These are phyloP conservation scores for Catharanthus roseus DNA, from an alignment of 257 asterid species.

Conservation along the genomic window DNA sequence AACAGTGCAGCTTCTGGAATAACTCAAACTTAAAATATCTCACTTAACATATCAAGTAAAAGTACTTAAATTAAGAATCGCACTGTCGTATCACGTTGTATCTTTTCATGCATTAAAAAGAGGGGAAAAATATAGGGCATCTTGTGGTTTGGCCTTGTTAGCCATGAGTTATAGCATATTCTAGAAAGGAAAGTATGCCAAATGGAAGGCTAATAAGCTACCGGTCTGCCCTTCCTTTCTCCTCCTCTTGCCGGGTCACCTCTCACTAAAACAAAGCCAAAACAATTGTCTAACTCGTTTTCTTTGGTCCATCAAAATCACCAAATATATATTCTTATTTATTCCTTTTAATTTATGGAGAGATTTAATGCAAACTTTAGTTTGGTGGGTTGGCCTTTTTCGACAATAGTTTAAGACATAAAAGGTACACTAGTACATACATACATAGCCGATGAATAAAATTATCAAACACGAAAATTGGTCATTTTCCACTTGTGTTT, in stretches of 20 bases:
- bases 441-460: neutral
- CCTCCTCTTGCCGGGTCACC: neutral
- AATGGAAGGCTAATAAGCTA: neutral
- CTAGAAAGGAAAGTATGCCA: constrained; percentile 6
- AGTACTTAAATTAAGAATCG: no score
- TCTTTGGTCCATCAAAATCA: neutral
- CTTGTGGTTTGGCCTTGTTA: neutral
- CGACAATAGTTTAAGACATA: no score
- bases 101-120: no score
- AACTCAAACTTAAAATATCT: no score
- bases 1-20: no score
- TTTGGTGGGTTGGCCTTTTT: neutral
- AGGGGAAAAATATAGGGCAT: neutral
- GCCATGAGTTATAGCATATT: constrained; percentile 3
- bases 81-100: no score
- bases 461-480: neutral
- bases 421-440: neutral
- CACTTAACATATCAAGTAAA: no score
- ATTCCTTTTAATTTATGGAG: neutral
- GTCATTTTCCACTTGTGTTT: neutral
- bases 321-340: neutral
- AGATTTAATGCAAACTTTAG: neutral
- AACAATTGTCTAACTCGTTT: neutral
- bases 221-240: neutral
- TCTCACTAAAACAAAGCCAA: neutral